Evolutionary conservation across 2,329 filamentous ascomycete genomes (phyloP).

Genomic region (Beauveria varroae): DNA sequence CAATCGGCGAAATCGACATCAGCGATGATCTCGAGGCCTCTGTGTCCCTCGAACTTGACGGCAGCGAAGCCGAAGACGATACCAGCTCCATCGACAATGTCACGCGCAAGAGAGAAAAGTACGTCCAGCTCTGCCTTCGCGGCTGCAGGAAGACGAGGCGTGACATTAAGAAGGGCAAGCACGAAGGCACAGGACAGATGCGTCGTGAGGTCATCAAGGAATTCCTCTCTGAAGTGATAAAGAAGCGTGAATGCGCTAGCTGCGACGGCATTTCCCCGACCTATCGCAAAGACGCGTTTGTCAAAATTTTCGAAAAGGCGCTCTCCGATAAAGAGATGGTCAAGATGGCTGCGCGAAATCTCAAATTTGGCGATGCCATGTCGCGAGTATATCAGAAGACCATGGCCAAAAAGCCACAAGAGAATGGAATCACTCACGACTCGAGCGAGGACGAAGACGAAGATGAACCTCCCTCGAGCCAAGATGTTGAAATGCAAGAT

Average conservation of each 20-base stretch:
- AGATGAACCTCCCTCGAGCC: conserved; percentile 30
- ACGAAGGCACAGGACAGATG: conserved; percentile 73
- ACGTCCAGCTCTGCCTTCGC: conserved; percentile 66
- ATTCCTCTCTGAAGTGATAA: conserved; percentile 68
- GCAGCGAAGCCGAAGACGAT: conserved; percentile 58
- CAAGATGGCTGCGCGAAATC: conserved; percentile 63
- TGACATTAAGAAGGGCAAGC: conserved; percentile 58
- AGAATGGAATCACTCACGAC: background rate
- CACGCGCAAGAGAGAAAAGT: conserved; percentile 49
- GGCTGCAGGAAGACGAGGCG: conserved; percentile 43
- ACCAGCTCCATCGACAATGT: conserved; percentile 48
- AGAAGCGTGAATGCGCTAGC: conserved; percentile 59
- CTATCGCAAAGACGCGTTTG: conserved; percentile 82
- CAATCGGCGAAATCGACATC: conserved; percentile 37
- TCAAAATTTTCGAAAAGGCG: conserved; percentile 88
- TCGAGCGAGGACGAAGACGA: conserved; percentile 35
- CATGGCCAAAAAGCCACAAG: conserved; percentile 26
- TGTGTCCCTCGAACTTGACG: conserved; percentile 31
- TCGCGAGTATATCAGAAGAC: conserved; percentile 31
- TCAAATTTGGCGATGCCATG: conserved; percentile 65
- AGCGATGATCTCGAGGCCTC: conserved; percentile 26
- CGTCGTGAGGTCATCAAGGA: conserved; percentile 71
- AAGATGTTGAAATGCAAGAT: conserved; percentile 25
- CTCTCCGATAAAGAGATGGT: conserved; percentile 66
- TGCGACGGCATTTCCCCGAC: conserved; percentile 66